A percentile compares a stretch with the other conserved stretches of the same genome.
phyloP scores from a whole-genome alignment of 2,329 filamentous ascomycete genomes.

The Colletotrichum orchidophilum region DNA sequence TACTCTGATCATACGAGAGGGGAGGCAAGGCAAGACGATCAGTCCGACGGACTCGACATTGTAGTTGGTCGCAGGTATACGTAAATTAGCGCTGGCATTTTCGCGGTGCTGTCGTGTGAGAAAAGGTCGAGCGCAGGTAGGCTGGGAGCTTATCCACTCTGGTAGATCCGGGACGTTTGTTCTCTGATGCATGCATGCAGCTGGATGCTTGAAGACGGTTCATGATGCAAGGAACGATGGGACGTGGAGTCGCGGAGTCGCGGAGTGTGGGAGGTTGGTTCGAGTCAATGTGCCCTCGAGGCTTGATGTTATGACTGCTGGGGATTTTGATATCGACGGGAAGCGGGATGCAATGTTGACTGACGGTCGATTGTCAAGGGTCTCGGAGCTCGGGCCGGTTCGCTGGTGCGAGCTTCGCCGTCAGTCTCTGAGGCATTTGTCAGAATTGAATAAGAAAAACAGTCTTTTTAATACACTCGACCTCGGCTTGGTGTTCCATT shows the following conservation, averaged over 20 bases:
- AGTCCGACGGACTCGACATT: background rate
- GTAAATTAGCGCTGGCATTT: background rate
- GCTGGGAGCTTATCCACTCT: background rate
- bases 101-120: background rate
- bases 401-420: background rate
- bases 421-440: conserved; percentile 5
- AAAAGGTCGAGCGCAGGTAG: background rate
- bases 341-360: conserved; percentile 8
- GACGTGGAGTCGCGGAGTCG: background rate
- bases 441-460: background rate
- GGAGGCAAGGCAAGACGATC: background rate
- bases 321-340: background rate
- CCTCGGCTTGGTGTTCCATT: background rate
- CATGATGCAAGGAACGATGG: background rate
- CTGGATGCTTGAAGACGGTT: background rate
- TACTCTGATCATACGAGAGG: background rate
- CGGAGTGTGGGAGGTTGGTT: background rate
- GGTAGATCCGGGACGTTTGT: background rate
- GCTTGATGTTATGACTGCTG: conserved; percentile 1
- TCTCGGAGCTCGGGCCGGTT: conserved; percentile 15
- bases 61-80: background rate
- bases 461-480: background rate
- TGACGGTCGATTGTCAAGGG: background rate
- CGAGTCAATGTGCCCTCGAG: background rate
- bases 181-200: background rate